Percentiles rank a stretch among this genome's conserved stretches.
These are phyloP conservation scores for Trichoderma afroharzianum DNA, from an alignment of 2,329 filamentous ascomycete genomes.

Conservation along the genomic window DNA sequence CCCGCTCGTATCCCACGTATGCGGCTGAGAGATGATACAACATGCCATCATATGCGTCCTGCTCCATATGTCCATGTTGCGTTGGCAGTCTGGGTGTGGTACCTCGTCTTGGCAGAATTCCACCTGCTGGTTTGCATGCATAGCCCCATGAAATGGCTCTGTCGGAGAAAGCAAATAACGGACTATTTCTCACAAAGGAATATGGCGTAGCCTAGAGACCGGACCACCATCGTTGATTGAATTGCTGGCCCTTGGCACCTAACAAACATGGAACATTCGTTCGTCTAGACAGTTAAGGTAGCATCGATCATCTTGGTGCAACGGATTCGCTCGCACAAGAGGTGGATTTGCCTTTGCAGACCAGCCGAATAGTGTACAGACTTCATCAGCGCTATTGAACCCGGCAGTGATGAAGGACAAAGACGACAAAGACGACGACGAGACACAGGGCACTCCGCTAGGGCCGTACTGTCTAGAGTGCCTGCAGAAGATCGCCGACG, in stretches of 20 bases:
- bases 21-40: conserved; percentile 11
- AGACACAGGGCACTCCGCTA: background rate
- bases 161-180: background rate
- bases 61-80: background rate
- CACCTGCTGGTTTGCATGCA: background rate
- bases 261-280: background rate
- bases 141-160: background rate
- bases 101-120: background rate
- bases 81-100: background rate
- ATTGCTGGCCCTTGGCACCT: background rate
- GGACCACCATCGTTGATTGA: background rate
- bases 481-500: conserved; percentile 8
- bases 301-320: background rate
- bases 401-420: background rate
- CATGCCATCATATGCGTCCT: background rate
- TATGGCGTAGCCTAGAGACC: background rate
- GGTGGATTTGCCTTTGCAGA: background rate
- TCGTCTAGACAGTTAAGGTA: background rate
- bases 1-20: background rate
- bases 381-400: background rate
- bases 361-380: background rate
- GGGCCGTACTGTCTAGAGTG: background rate
- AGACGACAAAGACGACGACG: background rate
- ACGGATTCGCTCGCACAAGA: background rate
- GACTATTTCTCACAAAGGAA: background rate